phyloP scores from a whole-genome alignment of 2,329 filamentous ascomycete genomes.

The Ceratocystis variospora region DNA sequence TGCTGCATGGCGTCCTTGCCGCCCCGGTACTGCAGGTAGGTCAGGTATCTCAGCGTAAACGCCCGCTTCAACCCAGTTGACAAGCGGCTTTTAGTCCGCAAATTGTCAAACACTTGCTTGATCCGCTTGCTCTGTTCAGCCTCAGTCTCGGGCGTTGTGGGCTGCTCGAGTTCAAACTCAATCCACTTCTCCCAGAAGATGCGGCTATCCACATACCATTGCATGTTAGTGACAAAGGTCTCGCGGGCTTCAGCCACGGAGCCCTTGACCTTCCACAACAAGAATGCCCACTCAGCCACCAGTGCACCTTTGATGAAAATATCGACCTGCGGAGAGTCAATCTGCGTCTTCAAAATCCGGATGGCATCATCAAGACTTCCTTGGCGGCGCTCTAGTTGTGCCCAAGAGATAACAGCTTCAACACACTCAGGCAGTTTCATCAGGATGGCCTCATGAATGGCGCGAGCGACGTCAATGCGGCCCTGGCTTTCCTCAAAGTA shows the following conservation, averaged over 20 bases:
- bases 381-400: conserved; percentile 73
- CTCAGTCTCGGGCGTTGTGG: conserved; percentile 52
- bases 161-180: conserved; percentile 76
- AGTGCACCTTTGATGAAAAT: conserved; percentile 73
- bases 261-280: conserved; percentile 80
- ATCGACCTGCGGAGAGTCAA: conserved; percentile 58
- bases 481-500: conserved; percentile 84
- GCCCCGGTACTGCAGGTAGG: conserved; percentile 70
- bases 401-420: conserved; percentile 77
- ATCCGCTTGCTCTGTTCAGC: conserved; percentile 56
- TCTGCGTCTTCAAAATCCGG: conserved; percentile 65
- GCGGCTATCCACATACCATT: conserved; percentile 72
- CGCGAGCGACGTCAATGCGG: conserved; percentile 62
- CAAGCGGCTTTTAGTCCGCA: conserved; percentile 60
- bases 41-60: conserved; percentile 64
- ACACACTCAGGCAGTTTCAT: conserved; percentile 64
- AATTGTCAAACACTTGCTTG: conserved; percentile 63
- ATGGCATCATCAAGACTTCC: conserved; percentile 73
- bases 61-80: conserved; percentile 55
- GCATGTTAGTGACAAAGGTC: conserved; percentile 67
- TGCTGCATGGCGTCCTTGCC: conserved; percentile 73
- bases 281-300: conserved; percentile 72
- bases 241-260: conserved; percentile 66
- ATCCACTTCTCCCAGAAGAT: conserved; percentile 87
- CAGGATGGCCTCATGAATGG: conserved; percentile 73